Conservation (phyloP, 1,284 basidiomycete species). For the Leccinum cinnamomeum region DNA sequence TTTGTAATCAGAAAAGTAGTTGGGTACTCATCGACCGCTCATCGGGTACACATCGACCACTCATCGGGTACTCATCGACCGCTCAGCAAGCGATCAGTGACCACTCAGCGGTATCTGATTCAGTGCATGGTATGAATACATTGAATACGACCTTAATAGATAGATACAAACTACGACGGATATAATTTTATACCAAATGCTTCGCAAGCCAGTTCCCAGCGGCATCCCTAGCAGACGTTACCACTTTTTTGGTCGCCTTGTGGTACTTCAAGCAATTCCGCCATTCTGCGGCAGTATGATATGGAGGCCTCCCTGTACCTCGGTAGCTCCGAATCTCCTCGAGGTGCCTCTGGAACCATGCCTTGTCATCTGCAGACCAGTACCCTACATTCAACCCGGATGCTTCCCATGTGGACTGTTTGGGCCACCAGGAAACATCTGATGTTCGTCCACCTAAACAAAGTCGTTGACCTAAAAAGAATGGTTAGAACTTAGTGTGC, state of each 20-base stretch:
- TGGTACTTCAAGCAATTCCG: background rate
- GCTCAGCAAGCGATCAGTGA: background rate
- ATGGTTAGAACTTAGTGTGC: background rate
- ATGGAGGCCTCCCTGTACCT: background rate
- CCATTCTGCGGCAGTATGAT: background rate
- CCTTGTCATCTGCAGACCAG: constrained; percentile 11
- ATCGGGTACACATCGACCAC: background rate
- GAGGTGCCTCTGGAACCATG: constrained; percentile 6
- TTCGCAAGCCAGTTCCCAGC: background rate
- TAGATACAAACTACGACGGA: background rate
- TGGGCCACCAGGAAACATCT: constrained; percentile 13
- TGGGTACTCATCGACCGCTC: background rate
- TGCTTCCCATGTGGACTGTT: constrained; percentile 7
- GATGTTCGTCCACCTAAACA: background rate
- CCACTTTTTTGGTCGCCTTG: background rate
- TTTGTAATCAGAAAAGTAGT: background rate
- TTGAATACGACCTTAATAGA: background rate
- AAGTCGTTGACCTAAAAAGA: constrained; percentile 1
- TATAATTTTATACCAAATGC: background rate
- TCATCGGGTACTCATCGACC: background rate
- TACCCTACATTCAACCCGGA: constrained; percentile 8
- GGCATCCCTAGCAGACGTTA: background rate
- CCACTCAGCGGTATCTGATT: background rate
- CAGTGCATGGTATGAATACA: background rate
- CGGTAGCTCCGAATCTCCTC: background rate